Percentiles rank a stretch among this genome's conserved stretches.
Evolutionary conservation across 1,284 basidiomycete species (phyloP).

Genomic region (Leccinum holopus): DNA sequence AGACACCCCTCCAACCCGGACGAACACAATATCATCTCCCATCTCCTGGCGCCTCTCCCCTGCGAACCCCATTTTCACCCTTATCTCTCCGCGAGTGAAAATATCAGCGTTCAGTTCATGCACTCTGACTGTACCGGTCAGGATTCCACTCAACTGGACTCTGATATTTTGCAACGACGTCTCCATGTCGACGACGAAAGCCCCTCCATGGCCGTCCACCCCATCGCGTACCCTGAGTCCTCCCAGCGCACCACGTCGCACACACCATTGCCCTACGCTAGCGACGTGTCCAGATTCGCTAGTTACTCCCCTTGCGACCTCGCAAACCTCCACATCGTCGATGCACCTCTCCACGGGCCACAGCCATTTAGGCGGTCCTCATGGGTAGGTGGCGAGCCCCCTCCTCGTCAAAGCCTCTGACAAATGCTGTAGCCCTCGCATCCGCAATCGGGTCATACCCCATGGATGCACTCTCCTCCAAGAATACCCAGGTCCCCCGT

Average conservation of each 20-base stretch:
- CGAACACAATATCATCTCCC: constrained; percentile 20
- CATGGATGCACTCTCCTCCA: constrained; percentile 19
- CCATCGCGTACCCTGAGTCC: constrained; percentile 31
- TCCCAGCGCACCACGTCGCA: constrained; percentile 34
- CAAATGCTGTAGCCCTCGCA: constrained; percentile 22
- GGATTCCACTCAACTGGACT: constrained; percentile 27
- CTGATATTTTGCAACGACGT: constrained; percentile 28
- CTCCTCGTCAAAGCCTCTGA: constrained; percentile 18
- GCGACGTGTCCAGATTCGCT: constrained; percentile 16
- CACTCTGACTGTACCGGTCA: constrained; percentile 22
- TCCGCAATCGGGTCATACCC: constrained; percentile 15
- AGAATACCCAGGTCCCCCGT: constrained; percentile 27
- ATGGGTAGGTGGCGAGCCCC: constrained; percentile 22
- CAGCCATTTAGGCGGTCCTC: constrained; percentile 27
- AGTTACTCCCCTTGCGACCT: constrained; percentile 15
- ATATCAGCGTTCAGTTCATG: constrained; percentile 36
- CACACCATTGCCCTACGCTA: constrained; percentile 17
- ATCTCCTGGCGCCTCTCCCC: constrained; percentile 20
- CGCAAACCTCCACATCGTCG: constrained; percentile 11
- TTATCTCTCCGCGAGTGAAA: constrained; percentile 24
- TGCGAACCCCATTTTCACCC: constrained; percentile 16
- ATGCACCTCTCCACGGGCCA: constrained; percentile 14
- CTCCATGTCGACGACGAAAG: constrained; percentile 9
- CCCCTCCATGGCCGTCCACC: constrained; percentile 2
- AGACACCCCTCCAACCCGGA: constrained; percentile 3